Evolutionary conservation across 164 flowering plant genomes (phyloP), one percentile per base, ranked within the genome.

Genomic region (Stephania japonica): DNA sequence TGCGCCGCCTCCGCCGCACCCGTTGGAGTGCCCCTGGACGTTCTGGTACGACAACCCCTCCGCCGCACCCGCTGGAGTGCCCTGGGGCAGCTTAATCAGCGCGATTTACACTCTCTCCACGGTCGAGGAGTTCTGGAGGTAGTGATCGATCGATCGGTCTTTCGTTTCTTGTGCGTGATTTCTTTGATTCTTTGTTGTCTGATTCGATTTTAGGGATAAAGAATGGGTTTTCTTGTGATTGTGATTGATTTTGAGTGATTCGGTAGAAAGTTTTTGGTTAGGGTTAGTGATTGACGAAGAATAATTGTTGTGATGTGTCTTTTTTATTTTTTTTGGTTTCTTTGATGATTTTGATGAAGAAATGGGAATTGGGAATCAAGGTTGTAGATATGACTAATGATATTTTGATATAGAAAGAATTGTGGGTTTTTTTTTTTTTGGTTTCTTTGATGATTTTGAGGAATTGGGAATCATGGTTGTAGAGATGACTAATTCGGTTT

Each of bases 71-170:
- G 79, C 93, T 87, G 69, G 82, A n/a, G n/a, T n/a, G n/a, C 78
- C 41, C 5, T 94, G 98, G 98, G 99, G 97, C 19, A 85, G 84
- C 76, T 82, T 91, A 18, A 85, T 93, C 27, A 88, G 98, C 50
- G 81, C 91, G 66, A 73, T 92, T 73, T 88, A 85, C 84, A 92
- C 99, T 41, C 88, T 92, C 78, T 73, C 86, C 75, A 83, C 97
- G 21, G 92, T 86, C 27, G 95, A 94, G 74, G 90, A 90, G 67
- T 93, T 95, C 82, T 95, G 97, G 97, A 77, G 98, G 99, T 94
- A 68, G 5, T 25, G 2, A 23, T 44, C 3, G 27, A 26, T 47
- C 49, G 6, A 13, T 65, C 41, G 11, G 62, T 23, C 13, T 5
- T 44, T 68, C 14, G 5, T 19, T 42, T 10, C 26, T 68, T 14